Base-by-base conservation (phyloP, 306 rosid genomes). In the Ormosia semicastrata region DNA sequence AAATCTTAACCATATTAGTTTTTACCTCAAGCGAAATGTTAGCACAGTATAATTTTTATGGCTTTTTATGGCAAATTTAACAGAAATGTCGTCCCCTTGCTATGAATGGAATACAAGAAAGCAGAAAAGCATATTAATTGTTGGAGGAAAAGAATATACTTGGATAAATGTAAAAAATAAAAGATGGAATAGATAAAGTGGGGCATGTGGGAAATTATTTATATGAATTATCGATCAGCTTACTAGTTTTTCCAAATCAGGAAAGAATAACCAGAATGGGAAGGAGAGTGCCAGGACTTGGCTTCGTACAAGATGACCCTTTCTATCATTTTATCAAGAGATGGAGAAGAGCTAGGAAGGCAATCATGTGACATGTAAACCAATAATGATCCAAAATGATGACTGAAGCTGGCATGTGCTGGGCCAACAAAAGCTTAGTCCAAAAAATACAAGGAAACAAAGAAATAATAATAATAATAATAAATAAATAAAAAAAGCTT, bases 331-430 rank as follows among this genome's bases (percentile, higher is more conserved):
- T 53, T 53, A 14, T 57, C 36, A 6, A 40, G 30, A 74, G 30
- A 75, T 37, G 64, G 76, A 71, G 46, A 71, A 73, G 56, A 17
- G 71, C 39, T 62, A 41, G 29, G 14, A 65, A 64, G 69, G 59
- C 53, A 76, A 77, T 66, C 73, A 84, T 71, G 87, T 81, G 79
- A 81, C 83, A 83, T 85, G 82, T 83, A 75, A 84, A 75, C 59
- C 43, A 73, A 82, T 41, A 46, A 86, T 77, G 75, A 32, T 39
- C 41, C 78, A 62, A 62, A 81, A 66, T 62, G 63, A 79, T 71
- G 62, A 73, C 71, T 59, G 37, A 72, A 82, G 79, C 81, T 62
- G 62, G 84, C 87, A 75, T 81, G 76, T 62, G 83, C 77, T 33
- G 8, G 53, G 40, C 82, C 73, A 71, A 52, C 47, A 56, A 50